Conservation (phyloP, 1,139 yeast species). For the Protomyces arabidopsidicola region DNA sequence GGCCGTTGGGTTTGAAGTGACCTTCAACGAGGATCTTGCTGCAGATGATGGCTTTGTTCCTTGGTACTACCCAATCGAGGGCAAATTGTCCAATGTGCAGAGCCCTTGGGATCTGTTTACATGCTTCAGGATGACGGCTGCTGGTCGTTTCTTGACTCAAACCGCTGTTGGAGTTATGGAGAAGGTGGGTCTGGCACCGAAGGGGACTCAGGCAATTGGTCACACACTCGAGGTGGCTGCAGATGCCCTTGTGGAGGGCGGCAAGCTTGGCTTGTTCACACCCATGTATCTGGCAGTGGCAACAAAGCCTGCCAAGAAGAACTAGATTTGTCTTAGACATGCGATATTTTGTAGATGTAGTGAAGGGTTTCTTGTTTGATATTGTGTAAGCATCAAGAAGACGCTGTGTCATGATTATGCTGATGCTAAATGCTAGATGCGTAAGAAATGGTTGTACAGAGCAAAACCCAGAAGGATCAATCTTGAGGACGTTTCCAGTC, state of each 20-base stretch:
- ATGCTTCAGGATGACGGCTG: conserved; percentile 76
- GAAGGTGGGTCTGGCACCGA: conserved; percentile 81
- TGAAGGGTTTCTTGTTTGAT: too few relatives aligned
- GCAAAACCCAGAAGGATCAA: not conserved
- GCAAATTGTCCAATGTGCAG: conserved; percentile 87
- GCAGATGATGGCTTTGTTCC: conserved; percentile 79
- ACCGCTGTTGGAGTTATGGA: conserved; percentile 76
- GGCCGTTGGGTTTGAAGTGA: conserved; percentile 81
- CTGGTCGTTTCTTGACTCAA: conserved; percentile 85
- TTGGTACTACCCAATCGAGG: conserved; percentile 96
- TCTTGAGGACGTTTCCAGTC: conserved; percentile 47
- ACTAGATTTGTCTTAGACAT: not conserved
- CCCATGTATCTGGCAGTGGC: conserved; percentile 45
- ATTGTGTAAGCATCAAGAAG: too few relatives aligned
- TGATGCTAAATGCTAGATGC: not conserved
- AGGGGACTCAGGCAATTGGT: conserved; percentile 88
- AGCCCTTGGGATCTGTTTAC: conserved; percentile 72
- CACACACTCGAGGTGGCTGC: conserved; percentile 96
- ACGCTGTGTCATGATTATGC: not conserved
- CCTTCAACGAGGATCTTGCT: conserved; percentile 75
- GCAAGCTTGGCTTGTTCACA: conserved; percentile 67
- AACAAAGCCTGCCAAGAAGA: conserved; percentile 33
- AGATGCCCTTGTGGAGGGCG: conserved; percentile 89
- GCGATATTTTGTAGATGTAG: too few relatives aligned
- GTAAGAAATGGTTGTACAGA: not conserved